These are phyloP conservation scores for Didymella pomorum DNA, from an alignment of 2,329 filamentous ascomycete genomes.

Conservation along the genomic window DNA sequence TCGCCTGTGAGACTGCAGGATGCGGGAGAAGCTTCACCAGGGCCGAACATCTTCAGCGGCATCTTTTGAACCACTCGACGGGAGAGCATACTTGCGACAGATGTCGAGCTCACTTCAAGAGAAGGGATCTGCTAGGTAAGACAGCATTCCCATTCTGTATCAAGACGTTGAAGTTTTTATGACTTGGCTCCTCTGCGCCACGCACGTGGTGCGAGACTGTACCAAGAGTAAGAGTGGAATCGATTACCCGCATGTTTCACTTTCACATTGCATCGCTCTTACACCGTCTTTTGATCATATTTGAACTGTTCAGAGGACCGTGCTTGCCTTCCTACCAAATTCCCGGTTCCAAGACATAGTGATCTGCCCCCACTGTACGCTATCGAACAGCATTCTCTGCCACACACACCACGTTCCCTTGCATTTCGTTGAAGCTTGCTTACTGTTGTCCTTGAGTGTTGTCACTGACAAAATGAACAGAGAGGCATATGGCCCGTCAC, in stretches of 20 bases:
- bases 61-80: constrained; percentile 84
- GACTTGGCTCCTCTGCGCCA: not conserved
- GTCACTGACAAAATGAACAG: constrained; percentile 50
- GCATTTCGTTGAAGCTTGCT: not conserved
- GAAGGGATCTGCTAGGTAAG: constrained; percentile 66
- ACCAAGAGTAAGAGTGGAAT: not conserved
- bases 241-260: not conserved
- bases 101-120: constrained; percentile 68
- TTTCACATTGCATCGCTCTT: not conserved
- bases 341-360: not conserved
- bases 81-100: constrained; percentile 64
- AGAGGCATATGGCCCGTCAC: constrained; percentile 65
- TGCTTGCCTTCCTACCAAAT: not conserved
- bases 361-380: constrained; percentile 16
- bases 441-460: constrained; percentile 4
- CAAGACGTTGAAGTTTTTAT: not conserved
- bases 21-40: constrained; percentile 95
- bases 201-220: not conserved
- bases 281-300: not conserved
- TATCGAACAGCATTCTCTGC: not conserved
- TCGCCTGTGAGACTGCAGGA: constrained; percentile 75
- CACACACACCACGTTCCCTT: not conserved
- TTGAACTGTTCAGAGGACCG: not conserved
- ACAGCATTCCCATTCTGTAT: constrained; percentile 8
- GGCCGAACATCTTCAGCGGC: constrained; percentile 93